Base-by-base conservation (phyloP, 495 filamentous ascomycete species). In the Penicillium lagena region DNA sequence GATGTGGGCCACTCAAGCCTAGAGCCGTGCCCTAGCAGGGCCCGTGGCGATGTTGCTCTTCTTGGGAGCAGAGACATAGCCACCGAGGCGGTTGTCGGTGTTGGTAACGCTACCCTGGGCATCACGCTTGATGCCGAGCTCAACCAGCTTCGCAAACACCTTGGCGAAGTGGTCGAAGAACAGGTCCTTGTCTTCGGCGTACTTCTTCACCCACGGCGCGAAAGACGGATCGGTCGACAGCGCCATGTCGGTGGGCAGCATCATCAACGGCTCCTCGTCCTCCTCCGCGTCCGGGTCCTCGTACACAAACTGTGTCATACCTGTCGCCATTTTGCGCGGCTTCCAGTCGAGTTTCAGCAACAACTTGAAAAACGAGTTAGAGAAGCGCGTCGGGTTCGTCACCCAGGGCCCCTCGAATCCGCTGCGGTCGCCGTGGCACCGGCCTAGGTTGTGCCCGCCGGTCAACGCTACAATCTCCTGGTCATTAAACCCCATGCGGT, bases 401-500 rank as follows among this genome's bases (percentile, higher is more conserved):
- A 82, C 78, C 80, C 79, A 82, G 36, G 78, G 68, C 0, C 79
- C 78, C 32, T 80, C 64, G 52, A 81, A 84, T 10, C 79, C 80
- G 31, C 68, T 75, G 12, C 79, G 71, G 52, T 82, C 77, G n/a
- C 45, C 57, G 51, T 82, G 78, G 55, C 77, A 80, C n/a, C 79
- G 67, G 1, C 78, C 78, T 6, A 82, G 62, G 45, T 73, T 82
- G 49, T 82, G 78, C 43, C 78, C 80, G n/a, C 80, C 78, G 9
- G 67, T 50, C 53, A 82, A 47, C 15, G 77, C 79, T 3, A 84
- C 79, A 37, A 82, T 81, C 61, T 84, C 78, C 54, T 73, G 75
- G 50, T 84, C 77, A 48, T 72, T 70, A 63, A 82, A 82, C n/a
- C 79, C 77, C 79, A 82, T 82, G 17, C 77, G 72, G 54, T 75